Evolutionary conservation across 2,329 filamentous ascomycete genomes (phyloP).

Genomic region (Fusarium coicis): DNA sequence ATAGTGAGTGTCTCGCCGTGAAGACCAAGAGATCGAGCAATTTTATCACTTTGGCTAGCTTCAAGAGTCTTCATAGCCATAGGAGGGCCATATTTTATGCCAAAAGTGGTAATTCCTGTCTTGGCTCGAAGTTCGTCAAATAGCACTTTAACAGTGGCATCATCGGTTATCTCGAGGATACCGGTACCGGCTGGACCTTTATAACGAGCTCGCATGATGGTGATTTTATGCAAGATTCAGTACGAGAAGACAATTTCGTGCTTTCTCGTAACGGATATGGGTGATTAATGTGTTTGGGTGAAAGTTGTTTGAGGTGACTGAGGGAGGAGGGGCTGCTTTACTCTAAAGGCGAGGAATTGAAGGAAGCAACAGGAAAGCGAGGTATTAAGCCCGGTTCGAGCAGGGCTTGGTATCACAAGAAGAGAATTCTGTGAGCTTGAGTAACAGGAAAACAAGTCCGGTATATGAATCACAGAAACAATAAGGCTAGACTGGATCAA

Average conservation of each 20-base stretch:
- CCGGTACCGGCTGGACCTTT: conserved; percentile 79
- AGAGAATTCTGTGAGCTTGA: too few relatives aligned
- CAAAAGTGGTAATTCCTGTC: conserved; percentile 73
- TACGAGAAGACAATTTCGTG: background rate
- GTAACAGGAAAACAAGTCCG: background rate
- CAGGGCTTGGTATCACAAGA: background rate
- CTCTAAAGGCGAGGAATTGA: conserved; percentile 19
- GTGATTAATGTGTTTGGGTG: background rate
- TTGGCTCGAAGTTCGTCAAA: conserved; percentile 69
- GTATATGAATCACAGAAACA: background rate
- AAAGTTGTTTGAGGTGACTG: background rate
- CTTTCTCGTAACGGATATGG: background rate
- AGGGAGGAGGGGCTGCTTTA: conserved; percentile 7
- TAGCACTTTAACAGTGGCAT: conserved; percentile 72
- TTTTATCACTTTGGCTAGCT: conserved; percentile 61
- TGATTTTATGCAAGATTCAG: too few relatives aligned
- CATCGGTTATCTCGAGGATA: conserved; percentile 74
- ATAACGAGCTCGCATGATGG: conserved; percentile 76
- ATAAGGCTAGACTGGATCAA: background rate
- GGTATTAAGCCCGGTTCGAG: background rate
- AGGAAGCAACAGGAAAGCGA: conserved; percentile 7
- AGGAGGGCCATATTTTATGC: conserved; percentile 87
- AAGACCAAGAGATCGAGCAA: conserved; percentile 60
- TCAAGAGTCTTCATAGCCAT: conserved; percentile 71
- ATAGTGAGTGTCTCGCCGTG: conserved; percentile 64